Conservation (phyloP, 2,329 filamentous ascomycete genomes). For the Fusarium marasasianum region DNA sequence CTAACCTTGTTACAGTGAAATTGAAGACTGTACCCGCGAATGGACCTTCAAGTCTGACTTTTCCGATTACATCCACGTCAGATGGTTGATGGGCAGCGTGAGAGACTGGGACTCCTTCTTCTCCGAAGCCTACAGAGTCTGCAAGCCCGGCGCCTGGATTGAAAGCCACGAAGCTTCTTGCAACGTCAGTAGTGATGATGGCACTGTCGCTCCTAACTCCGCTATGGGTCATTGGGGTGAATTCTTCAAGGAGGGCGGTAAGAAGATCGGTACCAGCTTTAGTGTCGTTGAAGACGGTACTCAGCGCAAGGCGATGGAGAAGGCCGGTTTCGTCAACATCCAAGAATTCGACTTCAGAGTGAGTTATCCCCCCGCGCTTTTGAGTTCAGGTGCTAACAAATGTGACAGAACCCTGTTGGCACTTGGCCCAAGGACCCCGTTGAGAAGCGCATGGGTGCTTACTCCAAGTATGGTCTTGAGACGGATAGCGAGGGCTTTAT, state of each 20-base stretch:
- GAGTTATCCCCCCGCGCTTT: rapidly evolving
- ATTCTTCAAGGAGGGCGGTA: constrained; percentile 44
- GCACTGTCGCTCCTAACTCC: constrained; percentile 39
- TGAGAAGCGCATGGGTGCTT: constrained; percentile 39
- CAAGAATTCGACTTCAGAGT: constrained; percentile 39
- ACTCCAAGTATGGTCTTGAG: constrained; percentile 46
- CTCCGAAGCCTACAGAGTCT: constrained; percentile 59
- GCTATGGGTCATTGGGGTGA: constrained; percentile 44
- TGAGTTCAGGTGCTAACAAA: rapidly evolving
- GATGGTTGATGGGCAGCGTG: constrained; percentile 65
- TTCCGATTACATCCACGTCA: constrained; percentile 70
- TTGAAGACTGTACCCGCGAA: constrained; percentile 45
- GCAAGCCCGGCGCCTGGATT: constrained; percentile 63
- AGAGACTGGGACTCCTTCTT: constrained; percentile 64
- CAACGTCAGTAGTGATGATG: constrained; percentile 43
- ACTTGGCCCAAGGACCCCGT: constrained; percentile 21
- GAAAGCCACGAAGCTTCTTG: constrained; percentile 47
- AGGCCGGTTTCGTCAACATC: constrained; percentile 36
- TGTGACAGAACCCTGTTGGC: constrained; percentile 32
- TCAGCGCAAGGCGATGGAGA: constrained; percentile 32
- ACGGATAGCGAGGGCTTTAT: constrained; percentile 50
- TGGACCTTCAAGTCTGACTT: constrained; percentile 45
- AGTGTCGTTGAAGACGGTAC: constrained; percentile 33
- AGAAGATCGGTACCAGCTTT: constrained; percentile 45
- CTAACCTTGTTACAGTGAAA: constrained; percentile 4